Evolutionary conservation across 2,329 filamentous ascomycete species (phyloP).

Genomic region (Colletotrichum nymphaeae): DNA sequence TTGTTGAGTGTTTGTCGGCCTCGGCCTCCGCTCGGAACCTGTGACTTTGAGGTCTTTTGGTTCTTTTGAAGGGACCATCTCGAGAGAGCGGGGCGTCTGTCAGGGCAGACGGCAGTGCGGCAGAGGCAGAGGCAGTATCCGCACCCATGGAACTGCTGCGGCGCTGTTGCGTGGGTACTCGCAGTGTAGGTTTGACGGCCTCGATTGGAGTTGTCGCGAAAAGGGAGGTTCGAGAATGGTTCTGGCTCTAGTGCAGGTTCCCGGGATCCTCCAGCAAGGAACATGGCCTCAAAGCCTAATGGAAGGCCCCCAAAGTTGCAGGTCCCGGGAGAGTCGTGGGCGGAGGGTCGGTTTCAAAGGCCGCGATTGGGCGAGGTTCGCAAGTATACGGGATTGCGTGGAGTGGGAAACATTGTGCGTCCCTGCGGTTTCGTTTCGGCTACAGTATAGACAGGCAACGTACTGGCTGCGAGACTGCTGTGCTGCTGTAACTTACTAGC

Average conservation of each 20-base stretch:
- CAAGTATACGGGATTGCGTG: background rate
- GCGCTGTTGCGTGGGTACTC: background rate
- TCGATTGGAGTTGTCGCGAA: background rate
- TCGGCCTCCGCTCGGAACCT: background rate
- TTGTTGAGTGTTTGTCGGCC: background rate
- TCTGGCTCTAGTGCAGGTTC: slow-evolving; percentile 26
- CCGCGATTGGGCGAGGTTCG: slow-evolving; percentile 15
- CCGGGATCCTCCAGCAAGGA: slow-evolving; percentile 19
- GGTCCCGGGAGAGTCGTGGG: background rate
- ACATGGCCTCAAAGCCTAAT: slow-evolving; percentile 8
- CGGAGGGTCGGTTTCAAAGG: background rate
- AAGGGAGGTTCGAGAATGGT: slow-evolving; percentile 1
- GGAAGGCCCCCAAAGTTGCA: background rate
- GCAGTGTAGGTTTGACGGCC: background rate
- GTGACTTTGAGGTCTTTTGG: background rate
- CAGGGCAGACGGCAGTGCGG: background rate
- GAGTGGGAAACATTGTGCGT: slow-evolving; percentile 15
- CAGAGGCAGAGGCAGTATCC: background rate
- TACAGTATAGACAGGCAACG: background rate
- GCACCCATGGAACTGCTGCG: background rate
- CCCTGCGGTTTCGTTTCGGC: slow-evolving; percentile 9
- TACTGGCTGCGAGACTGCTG: slow-evolving; percentile 20
- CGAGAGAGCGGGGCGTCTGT: background rate
- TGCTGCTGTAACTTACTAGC: background rate
- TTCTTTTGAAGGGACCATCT: background rate